These are phyloP conservation scores for Capsicum rhomboideum DNA, from an alignment of 257 asterid species.

Conservation along the genomic window DNA sequence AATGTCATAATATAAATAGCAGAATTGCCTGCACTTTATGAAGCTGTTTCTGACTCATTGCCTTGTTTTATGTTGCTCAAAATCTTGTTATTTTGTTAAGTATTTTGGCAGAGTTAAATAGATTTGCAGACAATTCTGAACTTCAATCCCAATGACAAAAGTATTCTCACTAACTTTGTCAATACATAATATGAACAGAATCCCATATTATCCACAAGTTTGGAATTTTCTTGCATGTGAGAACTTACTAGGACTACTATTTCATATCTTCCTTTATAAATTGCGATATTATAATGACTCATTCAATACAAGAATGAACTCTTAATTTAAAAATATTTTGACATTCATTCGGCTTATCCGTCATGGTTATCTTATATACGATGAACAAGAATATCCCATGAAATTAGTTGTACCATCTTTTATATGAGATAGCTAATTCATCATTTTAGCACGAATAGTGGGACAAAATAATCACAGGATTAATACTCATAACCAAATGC, in stretches of 20 bases:
- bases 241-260: not conserved
- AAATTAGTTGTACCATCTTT: too few species aligned
- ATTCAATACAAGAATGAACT: not conserved
- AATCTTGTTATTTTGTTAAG: not conserved
- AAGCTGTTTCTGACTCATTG: not conserved
- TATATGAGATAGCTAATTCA: too few species aligned
- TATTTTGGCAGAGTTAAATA: not conserved
- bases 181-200: conserved; percentile 1
- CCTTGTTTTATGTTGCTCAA: not conserved
- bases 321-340: not conserved
- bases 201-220: not conserved
- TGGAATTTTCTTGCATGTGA: not conserved
- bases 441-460: too few species aligned
- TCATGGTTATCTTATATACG: too few species aligned
- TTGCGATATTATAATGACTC: not conserved
- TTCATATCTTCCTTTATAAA: not conserved
- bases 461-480: too few species aligned
- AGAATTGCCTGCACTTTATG: not conserved
- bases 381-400: too few species aligned
- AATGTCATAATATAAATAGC: not conserved
- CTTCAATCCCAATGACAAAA: not conserved
- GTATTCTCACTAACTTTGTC: not conserved
- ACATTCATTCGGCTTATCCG: not conserved
- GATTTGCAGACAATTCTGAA: not conserved
- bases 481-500: too few species aligned